Conservation (phyloP, 208 protist genomes). For the Trypanosomatidae sp. region DNA sequence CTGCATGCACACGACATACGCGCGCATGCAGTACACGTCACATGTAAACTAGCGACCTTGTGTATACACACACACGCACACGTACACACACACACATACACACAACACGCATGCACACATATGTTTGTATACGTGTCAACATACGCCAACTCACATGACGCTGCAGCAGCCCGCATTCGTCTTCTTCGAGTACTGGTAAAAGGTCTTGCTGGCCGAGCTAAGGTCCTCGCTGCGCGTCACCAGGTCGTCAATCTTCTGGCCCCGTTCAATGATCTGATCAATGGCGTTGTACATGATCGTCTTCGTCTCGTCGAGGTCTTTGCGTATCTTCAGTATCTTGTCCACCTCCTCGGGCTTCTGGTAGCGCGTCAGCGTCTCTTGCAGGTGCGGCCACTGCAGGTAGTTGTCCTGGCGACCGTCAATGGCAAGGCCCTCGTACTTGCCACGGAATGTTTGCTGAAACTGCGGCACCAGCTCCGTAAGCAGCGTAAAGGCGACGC, state of each 20-base stretch:
- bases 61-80: too few relatives aligned
- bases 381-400: slow-evolving; percentile 57
- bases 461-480: slow-evolving; percentile 55
- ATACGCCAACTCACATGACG: slow-evolving; percentile 66
- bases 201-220: slow-evolving; percentile 74
- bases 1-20: too few relatives aligned
- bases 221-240: slow-evolving; percentile 77
- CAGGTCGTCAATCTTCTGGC: slow-evolving; percentile 86
- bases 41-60: too few relatives aligned
- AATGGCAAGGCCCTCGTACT: slow-evolving; percentile 37
- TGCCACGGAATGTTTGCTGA: slow-evolving; percentile 71
- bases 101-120: too few relatives aligned
- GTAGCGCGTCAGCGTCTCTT: slow-evolving; percentile 65
- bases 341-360: slow-evolving; percentile 86
- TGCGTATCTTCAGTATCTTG: slow-evolving; percentile 81
- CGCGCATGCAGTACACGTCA: too few relatives aligned
- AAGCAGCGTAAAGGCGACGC: slow-evolving; percentile 82
- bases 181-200: slow-evolving; percentile 84
- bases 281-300: slow-evolving; percentile 90
- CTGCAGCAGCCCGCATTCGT: slow-evolving; percentile 79
- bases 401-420: slow-evolving; percentile 55
- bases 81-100: too few relatives aligned
- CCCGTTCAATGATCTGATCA: slow-evolving; percentile 80
- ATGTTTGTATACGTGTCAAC: too few relatives aligned
- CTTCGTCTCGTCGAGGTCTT: slow-evolving; percentile 86